Evolutionary conservation across 176 grass and related monocot genomes (phyloP).

Genomic region (Coix lacrymajobi): DNA sequence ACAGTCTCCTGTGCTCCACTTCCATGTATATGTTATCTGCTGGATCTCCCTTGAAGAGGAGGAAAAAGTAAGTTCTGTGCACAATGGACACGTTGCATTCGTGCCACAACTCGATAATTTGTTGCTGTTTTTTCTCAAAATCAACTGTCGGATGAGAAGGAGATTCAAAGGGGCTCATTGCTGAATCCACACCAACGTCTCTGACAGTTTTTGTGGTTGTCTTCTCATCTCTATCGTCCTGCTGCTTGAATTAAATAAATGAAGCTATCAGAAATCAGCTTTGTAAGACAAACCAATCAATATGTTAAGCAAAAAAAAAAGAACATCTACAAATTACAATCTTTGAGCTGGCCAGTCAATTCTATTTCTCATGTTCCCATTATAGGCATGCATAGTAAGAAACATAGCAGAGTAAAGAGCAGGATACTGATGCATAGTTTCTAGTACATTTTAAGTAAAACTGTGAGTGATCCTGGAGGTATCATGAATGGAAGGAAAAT

Average conservation of each 20-base stretch:
- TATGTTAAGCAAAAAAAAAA: background rate
- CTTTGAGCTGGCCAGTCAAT: background rate
- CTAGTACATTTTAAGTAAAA: background rate
- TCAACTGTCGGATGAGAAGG: conserved; percentile 42
- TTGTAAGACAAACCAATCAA: background rate
- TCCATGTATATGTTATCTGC: conserved; percentile 83
- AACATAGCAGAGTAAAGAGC: background rate
- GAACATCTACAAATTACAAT: background rate
- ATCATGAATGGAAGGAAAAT: conserved; percentile 22
- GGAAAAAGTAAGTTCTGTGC: conserved; percentile 81
- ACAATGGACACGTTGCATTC: conserved; percentile 71
- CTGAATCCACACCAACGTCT: conserved; percentile 38
- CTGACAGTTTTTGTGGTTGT: conserved; percentile 25
- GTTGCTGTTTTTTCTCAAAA: conserved; percentile 59
- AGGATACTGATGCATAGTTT: background rate
- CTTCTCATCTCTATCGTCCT: conserved; percentile 26
- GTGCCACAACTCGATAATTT: conserved; percentile 84
- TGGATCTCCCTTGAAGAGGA: conserved; percentile 90
- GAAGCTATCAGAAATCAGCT: background rate
- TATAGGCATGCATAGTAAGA: background rate
- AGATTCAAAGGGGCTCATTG: conserved; percentile 26
- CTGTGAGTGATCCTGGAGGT: background rate
- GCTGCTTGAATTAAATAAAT: conserved; percentile 11
- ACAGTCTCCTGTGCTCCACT: conserved; percentile 80
- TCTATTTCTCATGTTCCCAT: conserved; percentile 4